Evolutionary conservation across 2,329 filamentous ascomycete genomes (phyloP).

Genomic region (Penicillium sp.): DNA sequence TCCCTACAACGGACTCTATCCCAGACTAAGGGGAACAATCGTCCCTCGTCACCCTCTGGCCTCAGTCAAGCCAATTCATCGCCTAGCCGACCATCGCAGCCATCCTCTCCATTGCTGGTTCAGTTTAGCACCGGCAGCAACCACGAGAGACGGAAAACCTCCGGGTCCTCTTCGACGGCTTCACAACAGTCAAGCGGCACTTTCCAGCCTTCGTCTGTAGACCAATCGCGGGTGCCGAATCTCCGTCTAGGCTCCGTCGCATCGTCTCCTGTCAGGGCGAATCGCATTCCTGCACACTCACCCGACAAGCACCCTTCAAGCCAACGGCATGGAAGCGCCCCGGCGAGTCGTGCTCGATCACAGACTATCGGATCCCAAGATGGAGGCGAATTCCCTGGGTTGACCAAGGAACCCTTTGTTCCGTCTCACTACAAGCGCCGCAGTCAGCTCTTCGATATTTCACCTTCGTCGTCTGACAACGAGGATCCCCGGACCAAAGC

Average conservation of each 20-base stretch:
- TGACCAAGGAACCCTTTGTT: conserved; percentile 63
- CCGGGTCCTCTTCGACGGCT: conserved; percentile 80
- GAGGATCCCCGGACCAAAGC: conserved; percentile 92
- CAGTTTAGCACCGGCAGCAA: conserved; percentile 88
- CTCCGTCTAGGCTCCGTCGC: conserved; percentile 54
- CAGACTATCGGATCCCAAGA: conserved; percentile 95
- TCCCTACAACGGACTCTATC: conserved; percentile 81
- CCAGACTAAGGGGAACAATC: conserved; percentile 72
- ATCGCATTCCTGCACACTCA: conserved; percentile 43
- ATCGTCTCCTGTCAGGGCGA: conserved; percentile 56
- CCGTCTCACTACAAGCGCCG: conserved; percentile 80
- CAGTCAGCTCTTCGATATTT: conserved; percentile 95
- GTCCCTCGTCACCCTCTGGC: conserved; percentile 84
- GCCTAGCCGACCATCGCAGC: conserved; percentile 80
- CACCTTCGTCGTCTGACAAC: conserved; percentile 95
- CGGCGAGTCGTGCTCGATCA: conserved; percentile 75
- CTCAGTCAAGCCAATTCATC: conserved; percentile 80
- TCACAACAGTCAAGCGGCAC: conserved; percentile 74
- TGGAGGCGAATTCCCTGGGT: conserved; percentile 67
- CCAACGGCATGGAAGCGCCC: conserved; percentile 64
- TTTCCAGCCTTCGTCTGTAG: conserved; percentile 71
- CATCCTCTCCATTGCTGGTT: conserved; percentile 88
- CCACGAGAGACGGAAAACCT: conserved; percentile 85
- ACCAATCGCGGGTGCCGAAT: conserved; percentile 64
- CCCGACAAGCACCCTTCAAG: conserved; percentile 65